A percentile compares a stretch with the other conserved stretches of the same genome.
Conservation (phyloP, 2,329 filamentous ascomycete species). For the Dothistroma septosporum region DNA sequence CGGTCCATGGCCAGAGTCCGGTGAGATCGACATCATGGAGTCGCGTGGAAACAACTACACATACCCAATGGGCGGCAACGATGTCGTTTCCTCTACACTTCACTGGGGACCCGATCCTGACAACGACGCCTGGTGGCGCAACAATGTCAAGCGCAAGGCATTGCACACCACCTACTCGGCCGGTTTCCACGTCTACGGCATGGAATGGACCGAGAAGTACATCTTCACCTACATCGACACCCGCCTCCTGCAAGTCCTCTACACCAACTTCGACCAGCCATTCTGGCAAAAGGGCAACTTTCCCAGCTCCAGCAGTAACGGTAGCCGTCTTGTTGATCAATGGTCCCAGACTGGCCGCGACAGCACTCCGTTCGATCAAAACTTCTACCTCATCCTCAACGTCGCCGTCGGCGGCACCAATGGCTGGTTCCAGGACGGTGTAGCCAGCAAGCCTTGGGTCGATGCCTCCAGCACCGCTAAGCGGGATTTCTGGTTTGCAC, state of each 20-base stretch:
- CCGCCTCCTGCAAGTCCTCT: constrained; percentile 73
- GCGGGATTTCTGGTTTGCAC: constrained; percentile 69
- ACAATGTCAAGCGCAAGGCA: constrained; percentile 70
- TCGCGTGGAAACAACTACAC: constrained; percentile 77
- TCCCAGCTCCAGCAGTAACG: constrained; percentile 33
- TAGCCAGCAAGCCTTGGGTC: constrained; percentile 72
- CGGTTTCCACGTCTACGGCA: constrained; percentile 70
- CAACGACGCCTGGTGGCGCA: constrained; percentile 79
- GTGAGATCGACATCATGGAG: constrained; percentile 80
- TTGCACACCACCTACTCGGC: constrained; percentile 69
- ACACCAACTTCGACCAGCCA: constrained; percentile 53
- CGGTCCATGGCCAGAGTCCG: constrained; percentile 71
- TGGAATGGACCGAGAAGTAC: constrained; percentile 87
- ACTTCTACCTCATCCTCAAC: constrained; percentile 42
- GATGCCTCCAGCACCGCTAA: constrained; percentile 62
- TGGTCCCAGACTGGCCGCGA: constrained; percentile 37
- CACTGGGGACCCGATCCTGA: constrained; percentile 73
- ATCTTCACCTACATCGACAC: constrained; percentile 82
- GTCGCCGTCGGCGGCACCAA: constrained; percentile 39
- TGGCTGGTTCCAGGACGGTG: constrained; percentile 76
- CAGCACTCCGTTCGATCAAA: constrained; percentile 40
- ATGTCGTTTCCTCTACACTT: constrained; percentile 72
- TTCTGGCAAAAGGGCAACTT: constrained; percentile 41
- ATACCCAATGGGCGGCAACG: constrained; percentile 72
- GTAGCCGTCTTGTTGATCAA: constrained; percentile 36